These are phyloP conservation scores for Xylariaceae sp. DNA, from an alignment of 2,329 filamentous ascomycete species.

Conservation along the genomic window DNA sequence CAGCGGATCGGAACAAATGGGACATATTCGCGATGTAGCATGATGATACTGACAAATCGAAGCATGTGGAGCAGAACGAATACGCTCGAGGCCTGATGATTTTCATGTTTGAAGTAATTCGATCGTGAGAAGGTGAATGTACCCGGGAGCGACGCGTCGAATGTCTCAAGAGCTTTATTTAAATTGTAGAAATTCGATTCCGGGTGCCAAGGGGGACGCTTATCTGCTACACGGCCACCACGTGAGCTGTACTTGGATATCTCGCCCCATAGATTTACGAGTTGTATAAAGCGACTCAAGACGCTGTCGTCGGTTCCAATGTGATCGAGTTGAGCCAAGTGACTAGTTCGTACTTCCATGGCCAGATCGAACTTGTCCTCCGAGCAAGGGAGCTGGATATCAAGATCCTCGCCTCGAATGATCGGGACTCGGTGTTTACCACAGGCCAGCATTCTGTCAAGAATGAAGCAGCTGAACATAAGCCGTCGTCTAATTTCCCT, in stretches of 20 bases:
- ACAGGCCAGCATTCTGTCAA: conserved; percentile 64
- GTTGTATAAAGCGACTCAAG: conserved; percentile 48
- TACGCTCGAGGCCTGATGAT: conserved; percentile 55
- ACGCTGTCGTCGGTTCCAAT: conserved; percentile 41
- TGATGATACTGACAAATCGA: conserved; percentile 59
- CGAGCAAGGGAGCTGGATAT: conserved; percentile 63
- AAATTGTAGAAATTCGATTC: conserved; percentile 51
- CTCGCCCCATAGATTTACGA: conserved; percentile 57
- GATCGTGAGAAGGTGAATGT: conserved; percentile 53
- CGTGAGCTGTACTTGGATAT: conserved; percentile 51
- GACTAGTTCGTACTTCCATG: conserved; percentile 50
- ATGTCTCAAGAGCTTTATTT: conserved; percentile 44
- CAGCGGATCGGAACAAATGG: conserved; percentile 58
- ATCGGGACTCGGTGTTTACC: conserved; percentile 57
- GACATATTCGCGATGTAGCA: conserved; percentile 64
- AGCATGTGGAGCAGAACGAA: conserved; percentile 65
- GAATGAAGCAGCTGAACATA: conserved; percentile 69
- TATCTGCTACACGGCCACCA: conserved; percentile 47
- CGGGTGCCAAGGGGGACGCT: conserved; percentile 54
- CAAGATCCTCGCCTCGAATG: conserved; percentile 54
- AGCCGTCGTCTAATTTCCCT: conserved; percentile 63
- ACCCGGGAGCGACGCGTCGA: conserved; percentile 50
- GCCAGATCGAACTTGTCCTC: conserved; percentile 60
- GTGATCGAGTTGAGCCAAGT: conserved; percentile 34
- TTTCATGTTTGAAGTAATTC: conserved; percentile 63